These are phyloP conservation scores for Diplotaxis tenuifolia DNA, from an alignment of 345 rosid genomes.

Conservation along the genomic window DNA sequence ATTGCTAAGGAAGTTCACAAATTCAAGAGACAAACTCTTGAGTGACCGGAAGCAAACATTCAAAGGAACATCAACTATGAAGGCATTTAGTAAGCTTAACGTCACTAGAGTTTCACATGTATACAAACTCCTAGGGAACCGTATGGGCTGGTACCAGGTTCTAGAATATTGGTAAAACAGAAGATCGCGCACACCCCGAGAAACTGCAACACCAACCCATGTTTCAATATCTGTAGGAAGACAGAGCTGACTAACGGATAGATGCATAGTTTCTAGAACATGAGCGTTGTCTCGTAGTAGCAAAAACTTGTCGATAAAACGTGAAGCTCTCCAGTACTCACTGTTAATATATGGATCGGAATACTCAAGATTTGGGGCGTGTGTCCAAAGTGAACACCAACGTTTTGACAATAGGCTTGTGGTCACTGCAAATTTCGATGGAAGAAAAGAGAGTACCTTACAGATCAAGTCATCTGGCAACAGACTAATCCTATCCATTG, in stretches of 20 bases:
- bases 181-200: constrained; percentile 3
- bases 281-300: neutral
- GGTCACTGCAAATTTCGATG: neutral
- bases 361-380: neutral
- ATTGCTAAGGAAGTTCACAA: neutral
- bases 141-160: neutral
- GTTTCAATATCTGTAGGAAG: neutral
- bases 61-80: neutral
- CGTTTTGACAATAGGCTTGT: neutral
- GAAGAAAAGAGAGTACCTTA: neutral
- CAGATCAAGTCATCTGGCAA: constrained; percentile 12
- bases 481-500: constrained; percentile 14
- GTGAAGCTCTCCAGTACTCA: neutral
- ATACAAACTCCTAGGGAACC: constrained; percentile 11
- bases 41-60: neutral
- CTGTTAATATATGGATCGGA: neutral
- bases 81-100: neutral
- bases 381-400: constrained; percentile 13
- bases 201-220: neutral
- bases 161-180: neutral
- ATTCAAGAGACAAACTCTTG: neutral
- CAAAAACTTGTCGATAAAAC: neutral
- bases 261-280: neutral
- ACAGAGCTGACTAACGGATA: neutral
- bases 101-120: neutral